phyloP scores from a whole-genome alignment of 306 rosid species.

The Castanea mollissima region DNA sequence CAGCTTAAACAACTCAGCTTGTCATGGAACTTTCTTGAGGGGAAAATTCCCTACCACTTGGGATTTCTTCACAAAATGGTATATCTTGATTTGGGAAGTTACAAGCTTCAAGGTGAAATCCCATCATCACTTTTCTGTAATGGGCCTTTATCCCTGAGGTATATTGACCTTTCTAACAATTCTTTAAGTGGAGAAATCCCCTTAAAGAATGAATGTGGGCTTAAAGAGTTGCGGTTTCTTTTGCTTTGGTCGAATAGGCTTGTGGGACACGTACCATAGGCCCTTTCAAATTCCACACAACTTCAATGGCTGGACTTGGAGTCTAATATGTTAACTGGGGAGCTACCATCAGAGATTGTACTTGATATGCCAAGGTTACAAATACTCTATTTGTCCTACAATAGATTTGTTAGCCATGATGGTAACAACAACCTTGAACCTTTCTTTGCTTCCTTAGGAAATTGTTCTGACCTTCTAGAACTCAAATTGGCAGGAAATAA shows the following conservation, averaged over 20 bases:
- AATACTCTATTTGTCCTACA: conserved; percentile 71
- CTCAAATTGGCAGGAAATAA: conserved; percentile 79
- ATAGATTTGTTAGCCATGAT: conserved; percentile 65
- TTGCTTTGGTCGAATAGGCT: conserved; percentile 83
- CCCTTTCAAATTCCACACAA: conserved; percentile 67
- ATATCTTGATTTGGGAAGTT: conserved; percentile 77
- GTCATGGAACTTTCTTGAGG: conserved; percentile 56
- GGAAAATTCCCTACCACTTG: conserved; percentile 55
- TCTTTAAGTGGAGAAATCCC: conserved; percentile 70
- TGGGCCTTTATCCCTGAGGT: conserved; percentile 53
- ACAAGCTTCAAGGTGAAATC: conserved; percentile 59
- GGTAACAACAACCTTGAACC: conserved; percentile 84
- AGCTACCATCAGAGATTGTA: conserved; percentile 56
- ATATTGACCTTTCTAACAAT: conserved; percentile 77
- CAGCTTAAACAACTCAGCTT: conserved; percentile 62
- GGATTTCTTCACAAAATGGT: conserved; percentile 61
- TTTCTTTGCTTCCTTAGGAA: conserved; percentile 63
- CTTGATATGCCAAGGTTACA: conserved; percentile 52
- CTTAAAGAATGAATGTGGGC: conserved; percentile 48
- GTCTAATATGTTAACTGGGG: conserved; percentile 64
- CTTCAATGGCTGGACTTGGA: conserved; percentile 87
- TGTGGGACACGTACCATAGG: conserved; percentile 58
- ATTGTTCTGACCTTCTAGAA: conserved; percentile 61
- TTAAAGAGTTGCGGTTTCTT: conserved; percentile 52
- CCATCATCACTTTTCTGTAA: conserved; percentile 74